phyloP scores from a whole-genome alignment of 2,329 filamentous ascomycete species.

The Akanthomyces lecanii region DNA sequence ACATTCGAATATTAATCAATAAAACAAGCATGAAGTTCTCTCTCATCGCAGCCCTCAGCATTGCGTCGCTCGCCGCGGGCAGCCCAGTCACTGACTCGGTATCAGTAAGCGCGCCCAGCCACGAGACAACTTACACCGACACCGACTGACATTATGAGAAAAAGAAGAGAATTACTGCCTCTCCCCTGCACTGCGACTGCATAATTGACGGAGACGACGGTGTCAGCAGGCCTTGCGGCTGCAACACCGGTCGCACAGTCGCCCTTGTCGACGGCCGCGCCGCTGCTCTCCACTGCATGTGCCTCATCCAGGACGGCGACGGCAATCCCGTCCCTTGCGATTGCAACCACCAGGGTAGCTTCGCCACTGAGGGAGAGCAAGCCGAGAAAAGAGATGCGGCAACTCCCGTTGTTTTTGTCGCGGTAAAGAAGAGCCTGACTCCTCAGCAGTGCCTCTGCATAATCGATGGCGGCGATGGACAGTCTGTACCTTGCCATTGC shows the following conservation, averaged over 20 bases:
- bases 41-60: neutral
- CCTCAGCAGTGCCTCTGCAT: neutral
- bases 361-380: neutral
- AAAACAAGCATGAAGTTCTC: neutral
- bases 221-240: neutral
- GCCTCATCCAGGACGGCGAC: neutral
- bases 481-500: neutral
- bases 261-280: neutral
- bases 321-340: neutral
- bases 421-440: neutral
- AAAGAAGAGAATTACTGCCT: neutral
- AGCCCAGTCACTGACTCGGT: neutral
- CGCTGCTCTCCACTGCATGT: neutral
- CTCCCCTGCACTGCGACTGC: neutral
- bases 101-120: neutral
- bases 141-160: neutral
- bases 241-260: neutral
- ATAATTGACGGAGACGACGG: neutral
- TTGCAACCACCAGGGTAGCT: neutral
- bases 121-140: neutral
- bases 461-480: neutral
- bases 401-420: neutral
- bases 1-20: too few species aligned
- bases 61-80: neutral
- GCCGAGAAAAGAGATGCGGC: neutral